Conservation (phyloP, 2,329 filamentous ascomycete species). For the Alternaria viburni region DNA sequence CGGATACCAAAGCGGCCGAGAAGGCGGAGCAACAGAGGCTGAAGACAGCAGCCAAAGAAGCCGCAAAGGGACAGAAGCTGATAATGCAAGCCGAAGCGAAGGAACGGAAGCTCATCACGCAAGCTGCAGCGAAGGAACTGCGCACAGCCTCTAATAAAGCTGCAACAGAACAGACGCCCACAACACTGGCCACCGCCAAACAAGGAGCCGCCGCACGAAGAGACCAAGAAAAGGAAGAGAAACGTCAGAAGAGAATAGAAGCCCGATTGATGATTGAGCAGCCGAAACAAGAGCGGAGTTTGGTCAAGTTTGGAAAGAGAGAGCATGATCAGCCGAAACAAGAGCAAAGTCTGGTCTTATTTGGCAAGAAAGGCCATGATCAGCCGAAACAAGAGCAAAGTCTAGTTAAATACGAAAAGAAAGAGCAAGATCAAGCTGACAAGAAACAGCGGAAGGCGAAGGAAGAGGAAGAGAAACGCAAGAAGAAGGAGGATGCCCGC, state of each 20-base stretch:
- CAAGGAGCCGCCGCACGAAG: neutral
- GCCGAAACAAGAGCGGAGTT: neutral
- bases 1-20: neutral
- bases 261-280: neutral
- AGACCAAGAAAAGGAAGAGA: neutral
- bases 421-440: neutral
- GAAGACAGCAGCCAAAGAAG: neutral
- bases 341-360: neutral
- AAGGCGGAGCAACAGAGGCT: neutral
- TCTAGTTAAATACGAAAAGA: neutral
- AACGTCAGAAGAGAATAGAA: neutral
- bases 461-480: neutral
- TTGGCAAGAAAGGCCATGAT: neutral
- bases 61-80: neutral
- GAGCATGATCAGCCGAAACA: neutral
- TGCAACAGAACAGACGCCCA: neutral
- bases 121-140: neutral
- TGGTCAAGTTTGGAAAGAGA: neutral
- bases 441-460: neutral
- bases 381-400: neutral
- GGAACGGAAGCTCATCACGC: neutral
- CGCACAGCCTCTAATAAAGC: neutral
- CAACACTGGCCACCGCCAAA: neutral
- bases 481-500: neutral
- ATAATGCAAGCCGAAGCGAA: neutral